Evolutionary conservation across 1,284 basidiomycete genomes (phyloP).

Genomic region (Hemileia vastatrix): DNA sequence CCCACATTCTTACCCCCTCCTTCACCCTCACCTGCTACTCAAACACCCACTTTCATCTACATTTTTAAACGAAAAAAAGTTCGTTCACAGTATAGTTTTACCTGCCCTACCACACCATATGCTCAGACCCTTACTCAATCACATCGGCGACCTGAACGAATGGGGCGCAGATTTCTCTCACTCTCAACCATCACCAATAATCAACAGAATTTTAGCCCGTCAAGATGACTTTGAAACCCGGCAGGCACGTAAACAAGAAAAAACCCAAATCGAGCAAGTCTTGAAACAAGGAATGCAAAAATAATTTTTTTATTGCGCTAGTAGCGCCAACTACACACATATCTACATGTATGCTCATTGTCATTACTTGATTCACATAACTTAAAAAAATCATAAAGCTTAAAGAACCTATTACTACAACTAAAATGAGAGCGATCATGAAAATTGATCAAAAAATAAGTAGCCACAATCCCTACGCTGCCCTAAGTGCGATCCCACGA

Average conservation of each 20-base stretch:
- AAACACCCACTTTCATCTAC: too few species aligned
- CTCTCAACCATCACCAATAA: not conserved
- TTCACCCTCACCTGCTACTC: too few species aligned
- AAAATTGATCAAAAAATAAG: too few species aligned
- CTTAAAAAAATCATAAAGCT: not conserved
- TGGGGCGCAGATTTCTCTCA: not conserved
- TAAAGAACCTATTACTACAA: not conserved
- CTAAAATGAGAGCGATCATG: too few species aligned
- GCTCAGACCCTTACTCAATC: not conserved
- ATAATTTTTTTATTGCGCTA: not conserved
- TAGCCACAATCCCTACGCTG: not conserved
- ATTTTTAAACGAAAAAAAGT: not conserved
- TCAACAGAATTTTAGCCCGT: not conserved
- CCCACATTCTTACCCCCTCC: too few species aligned
- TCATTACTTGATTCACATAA: too few species aligned
- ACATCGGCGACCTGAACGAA: not conserved
- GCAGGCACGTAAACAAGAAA: conserved; percentile 5
- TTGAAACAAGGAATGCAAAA: conserved; percentile 2
- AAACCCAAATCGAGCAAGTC: conserved; percentile 6
- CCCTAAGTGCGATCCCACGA: conserved; percentile 14
- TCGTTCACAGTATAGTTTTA: conserved; percentile 1
- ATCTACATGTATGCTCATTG: too few species aligned
- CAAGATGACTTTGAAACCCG: conserved; percentile 4
- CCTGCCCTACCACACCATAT: conserved; percentile 2
- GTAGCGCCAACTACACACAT: too few species aligned